A percentile compares a stretch with the other conserved stretches of the same genome.
These are phyloP conservation scores for Schizophyllum amplum DNA, from an alignment of 1,284 basidiomycete species.

Conservation along the genomic window DNA sequence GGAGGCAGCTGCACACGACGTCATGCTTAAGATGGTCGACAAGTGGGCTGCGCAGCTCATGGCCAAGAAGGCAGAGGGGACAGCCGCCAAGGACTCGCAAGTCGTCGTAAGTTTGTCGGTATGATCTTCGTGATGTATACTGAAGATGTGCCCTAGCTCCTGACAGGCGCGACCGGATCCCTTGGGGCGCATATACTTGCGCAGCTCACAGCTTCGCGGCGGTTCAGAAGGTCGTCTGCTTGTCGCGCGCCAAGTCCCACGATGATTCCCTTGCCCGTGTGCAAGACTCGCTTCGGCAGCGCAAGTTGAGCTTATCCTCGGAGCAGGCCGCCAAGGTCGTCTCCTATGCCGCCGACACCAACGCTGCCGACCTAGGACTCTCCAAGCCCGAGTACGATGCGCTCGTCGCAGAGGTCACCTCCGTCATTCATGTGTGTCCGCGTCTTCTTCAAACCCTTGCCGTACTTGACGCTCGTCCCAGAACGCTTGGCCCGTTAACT, in stretches of 20 bases:
- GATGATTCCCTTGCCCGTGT: conserved; percentile 28
- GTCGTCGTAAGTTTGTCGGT: conserved; percentile 16
- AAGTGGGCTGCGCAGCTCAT: conserved; percentile 21
- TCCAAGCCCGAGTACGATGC: conserved; percentile 24
- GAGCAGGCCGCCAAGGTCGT: conserved; percentile 23
- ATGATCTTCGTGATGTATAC: background rate
- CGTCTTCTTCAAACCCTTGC: background rate
- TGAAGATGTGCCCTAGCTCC: conserved; percentile 19
- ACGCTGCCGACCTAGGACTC: conserved; percentile 33
- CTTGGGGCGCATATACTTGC: conserved; percentile 52
- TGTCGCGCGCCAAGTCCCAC: conserved; percentile 40
- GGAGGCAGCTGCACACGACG: conserved; percentile 19
- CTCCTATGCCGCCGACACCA: conserved; percentile 36
- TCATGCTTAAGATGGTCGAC: conserved; percentile 34
- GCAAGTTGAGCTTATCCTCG: conserved; percentile 18
- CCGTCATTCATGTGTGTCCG: conserved; percentile 41
- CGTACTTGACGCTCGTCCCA: conserved; percentile 7
- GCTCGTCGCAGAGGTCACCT: conserved; percentile 29
- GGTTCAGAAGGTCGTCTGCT: conserved; percentile 39
- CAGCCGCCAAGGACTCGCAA: conserved; percentile 9
- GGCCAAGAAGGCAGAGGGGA: conserved; percentile 9
- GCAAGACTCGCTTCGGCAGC: conserved; percentile 22
- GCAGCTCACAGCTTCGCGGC: conserved; percentile 29
- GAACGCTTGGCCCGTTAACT: conserved; percentile 44
- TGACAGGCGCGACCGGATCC: conserved; percentile 57